Base-by-base conservation (phyloP, 164 flowering plant species). In the Aristolochia contorta region DNA sequence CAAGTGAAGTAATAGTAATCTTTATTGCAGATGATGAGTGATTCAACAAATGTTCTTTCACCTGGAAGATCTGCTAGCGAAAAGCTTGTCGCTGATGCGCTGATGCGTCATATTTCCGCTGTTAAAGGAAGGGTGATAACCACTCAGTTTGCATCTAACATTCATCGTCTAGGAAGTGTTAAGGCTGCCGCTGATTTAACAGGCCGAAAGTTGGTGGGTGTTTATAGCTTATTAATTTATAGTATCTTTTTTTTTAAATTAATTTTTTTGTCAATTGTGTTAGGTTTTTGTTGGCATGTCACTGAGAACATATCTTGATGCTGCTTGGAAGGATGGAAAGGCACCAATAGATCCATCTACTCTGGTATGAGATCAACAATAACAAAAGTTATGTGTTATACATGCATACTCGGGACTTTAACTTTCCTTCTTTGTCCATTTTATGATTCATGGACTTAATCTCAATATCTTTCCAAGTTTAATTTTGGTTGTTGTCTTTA, bases 231-330 rank as follows among this genome's bases (percentile, higher is more conserved):
- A 18, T 16, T 33, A 18, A 23, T 41, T 30, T 37, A 25, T 30
- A 47, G 41, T 23, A 2, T 6, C 10, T 53, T 32, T 53, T 22
- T 22, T 15, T 14, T 4, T 4, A 21, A 3, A 2, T n/a, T 30
- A 30, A 21, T 19, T 27, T 12, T 53, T 58, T 53, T 49, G 33
- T 58, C 57, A 49, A 56, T 71, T 53, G 69, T 65, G 47, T 60
- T 72, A 93, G 98, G 98, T 86, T 23, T 91, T 93, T 78, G 96
- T 90, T 65, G 99, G 99, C 58, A 88, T 93, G 99, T 88, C 99
- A 46, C 69, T 93, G 45, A 88, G 94, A 79, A 86, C 99, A 62
- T 93, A 93, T 73, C 73, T 93, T 54, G 99, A 93, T 64, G 99
- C 99, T 67, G 99, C 99, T 58, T 93, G 89, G 89, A 93, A 75